Evolutionary conservation across 2,329 filamentous ascomycete species (phyloP).

Genomic region (Pestalotiopsis sp.): DNA sequence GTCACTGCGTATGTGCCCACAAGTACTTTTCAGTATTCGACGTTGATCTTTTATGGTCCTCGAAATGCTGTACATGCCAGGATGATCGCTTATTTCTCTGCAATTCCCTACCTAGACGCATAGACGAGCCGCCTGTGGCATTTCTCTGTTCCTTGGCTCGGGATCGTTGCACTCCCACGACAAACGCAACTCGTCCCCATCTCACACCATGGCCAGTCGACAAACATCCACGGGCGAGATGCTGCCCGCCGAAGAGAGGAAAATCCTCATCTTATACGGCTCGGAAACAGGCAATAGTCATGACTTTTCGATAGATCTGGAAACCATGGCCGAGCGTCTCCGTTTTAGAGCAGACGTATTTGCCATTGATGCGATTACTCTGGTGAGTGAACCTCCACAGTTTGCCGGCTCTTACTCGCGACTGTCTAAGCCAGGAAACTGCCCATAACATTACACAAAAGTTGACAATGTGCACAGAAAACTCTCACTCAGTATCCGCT

Average conservation of each 20-base stretch:
- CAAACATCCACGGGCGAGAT: conserved; percentile 12
- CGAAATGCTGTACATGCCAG: not conserved
- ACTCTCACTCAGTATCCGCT: conserved; percentile 54
- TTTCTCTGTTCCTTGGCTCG: not conserved
- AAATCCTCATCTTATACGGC: conserved; percentile 78
- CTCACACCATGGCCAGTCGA: not conserved
- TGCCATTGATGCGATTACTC: conserved; percentile 74
- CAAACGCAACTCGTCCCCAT: not conserved
- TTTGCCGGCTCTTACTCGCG: not conserved
- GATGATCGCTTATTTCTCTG: not conserved
- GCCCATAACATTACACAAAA: not conserved
- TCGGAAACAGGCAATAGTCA: conserved; percentile 95
- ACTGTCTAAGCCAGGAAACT: not conserved
- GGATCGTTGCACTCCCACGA: not conserved
- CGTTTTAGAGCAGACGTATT: conserved; percentile 76
- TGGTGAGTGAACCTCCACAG: conserved; percentile 57
- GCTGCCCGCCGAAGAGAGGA: conserved; percentile 34
- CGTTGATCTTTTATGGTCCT: not conserved
- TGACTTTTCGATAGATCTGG: conserved; percentile 86
- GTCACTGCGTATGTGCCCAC: not conserved
- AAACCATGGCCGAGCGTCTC: conserved; percentile 71
- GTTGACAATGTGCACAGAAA: conserved; percentile 38
- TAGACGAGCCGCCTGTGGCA: not conserved
- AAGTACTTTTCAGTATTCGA: not conserved
- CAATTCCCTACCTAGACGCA: no score